Conservation (phyloP, 257 asterid genomes). For the Anisodus acutangulus region DNA sequence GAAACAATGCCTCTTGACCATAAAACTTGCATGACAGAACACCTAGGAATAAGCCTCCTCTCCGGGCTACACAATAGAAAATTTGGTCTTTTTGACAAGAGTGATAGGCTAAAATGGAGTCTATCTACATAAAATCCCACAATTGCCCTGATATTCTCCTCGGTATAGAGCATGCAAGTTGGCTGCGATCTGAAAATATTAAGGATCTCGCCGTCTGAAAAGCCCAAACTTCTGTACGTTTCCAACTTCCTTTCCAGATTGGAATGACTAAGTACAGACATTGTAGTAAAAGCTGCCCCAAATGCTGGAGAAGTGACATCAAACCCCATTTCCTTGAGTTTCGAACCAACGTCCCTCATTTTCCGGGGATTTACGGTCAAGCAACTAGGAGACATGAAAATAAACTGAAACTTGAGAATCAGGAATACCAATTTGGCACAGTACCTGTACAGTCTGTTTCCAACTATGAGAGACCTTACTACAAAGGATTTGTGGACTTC, state of each 20-base stretch:
- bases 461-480: background rate
- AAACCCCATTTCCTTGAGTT: slow-evolving; percentile 24
- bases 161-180: slow-evolving; percentile 11
- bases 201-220: slow-evolving; percentile 14
- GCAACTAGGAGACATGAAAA: background rate
- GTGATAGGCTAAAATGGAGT: background rate
- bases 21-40: slow-evolving; percentile 26
- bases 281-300: background rate
- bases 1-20: slow-evolving; percentile 23
- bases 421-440: slow-evolving; percentile 26
- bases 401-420: slow-evolving; percentile 13
- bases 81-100: background rate
- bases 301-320: slow-evolving; percentile 22
- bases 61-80: slow-evolving; percentile 15
- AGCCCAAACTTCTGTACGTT: slow-evolving; percentile 28
- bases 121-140: slow-evolving; percentile 22
- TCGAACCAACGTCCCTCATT: slow-evolving; percentile 18
- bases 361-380: background rate
- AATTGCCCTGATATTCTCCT: slow-evolving; percentile 19
- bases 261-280: background rate
- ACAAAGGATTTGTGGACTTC: background rate
- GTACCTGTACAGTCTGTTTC: background rate
- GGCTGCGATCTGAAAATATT: slow-evolving; percentile 18
- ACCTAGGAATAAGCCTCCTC: slow-evolving; percentile 29
- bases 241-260: slow-evolving; percentile 16